Conservation (phyloP, 192 early-diverging fungal species). For the Phlyctochytrium arcticum region DNA sequence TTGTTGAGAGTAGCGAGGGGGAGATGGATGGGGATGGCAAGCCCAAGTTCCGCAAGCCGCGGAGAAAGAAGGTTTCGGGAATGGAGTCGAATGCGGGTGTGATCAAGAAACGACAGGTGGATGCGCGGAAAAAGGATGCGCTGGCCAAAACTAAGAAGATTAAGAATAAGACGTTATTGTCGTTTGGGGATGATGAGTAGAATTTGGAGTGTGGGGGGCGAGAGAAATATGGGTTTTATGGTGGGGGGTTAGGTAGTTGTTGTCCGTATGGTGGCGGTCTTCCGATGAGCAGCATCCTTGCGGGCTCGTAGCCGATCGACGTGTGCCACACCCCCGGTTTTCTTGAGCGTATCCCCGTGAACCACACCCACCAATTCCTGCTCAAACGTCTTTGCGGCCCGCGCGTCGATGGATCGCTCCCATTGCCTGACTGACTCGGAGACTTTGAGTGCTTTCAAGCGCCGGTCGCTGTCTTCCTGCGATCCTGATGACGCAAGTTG, state of each 20-base stretch:
- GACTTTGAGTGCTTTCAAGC: neutral
- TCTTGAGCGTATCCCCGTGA: neutral
- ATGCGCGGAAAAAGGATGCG: slow-evolving; percentile 11
- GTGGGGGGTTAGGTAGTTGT: no score
- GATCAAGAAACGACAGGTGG: slow-evolving; percentile 12
- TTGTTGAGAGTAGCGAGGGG: neutral
- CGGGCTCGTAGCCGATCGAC: neutral
- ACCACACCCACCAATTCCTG: neutral
- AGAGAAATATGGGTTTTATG: no score
- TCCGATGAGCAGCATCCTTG: slow-evolving; percentile 8
- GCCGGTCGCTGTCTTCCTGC: neutral
- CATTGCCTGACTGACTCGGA: neutral
- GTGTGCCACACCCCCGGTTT: slow-evolving; percentile 6
- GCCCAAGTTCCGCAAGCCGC: slow-evolving; percentile 5
- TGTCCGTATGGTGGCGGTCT: no score
- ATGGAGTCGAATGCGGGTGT: neutral
- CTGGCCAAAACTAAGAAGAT: slow-evolving; percentile 11
- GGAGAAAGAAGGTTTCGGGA: neutral
- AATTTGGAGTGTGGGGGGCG: no score
- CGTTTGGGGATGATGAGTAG: slow-evolving; percentile 27
- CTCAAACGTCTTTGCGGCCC: neutral
- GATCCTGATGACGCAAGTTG: neutral
- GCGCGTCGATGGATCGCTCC: neutral
- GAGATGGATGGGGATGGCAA: slow-evolving; percentile 9
- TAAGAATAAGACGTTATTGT: slow-evolving; percentile 27